A percentile compares a stretch with the other conserved stretches of the same genome.
Evolutionary conservation across 225 moss, liverwort and hornwort species (phyloP).

Genomic region (Anthoceros angustus): DNA sequence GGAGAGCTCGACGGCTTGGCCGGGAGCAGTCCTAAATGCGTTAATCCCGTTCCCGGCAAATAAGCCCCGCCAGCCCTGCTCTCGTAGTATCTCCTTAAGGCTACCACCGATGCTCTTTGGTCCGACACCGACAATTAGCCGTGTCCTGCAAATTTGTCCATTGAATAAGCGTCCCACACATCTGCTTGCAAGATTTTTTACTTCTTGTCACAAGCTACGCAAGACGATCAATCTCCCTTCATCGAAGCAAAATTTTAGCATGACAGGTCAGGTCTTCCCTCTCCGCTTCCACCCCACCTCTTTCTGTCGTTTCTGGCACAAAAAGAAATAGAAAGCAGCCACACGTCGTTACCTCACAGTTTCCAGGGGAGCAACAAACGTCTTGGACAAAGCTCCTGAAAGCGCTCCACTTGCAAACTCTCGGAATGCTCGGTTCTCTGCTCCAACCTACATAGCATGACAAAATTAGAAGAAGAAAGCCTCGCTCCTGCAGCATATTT

Average conservation of each 20-base stretch:
- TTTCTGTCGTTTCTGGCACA: background rate
- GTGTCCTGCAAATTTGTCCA: slow-evolving; percentile 15
- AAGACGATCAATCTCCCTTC: background rate
- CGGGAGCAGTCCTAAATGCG: slow-evolving; percentile 21
- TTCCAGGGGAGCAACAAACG: slow-evolving; percentile 26
- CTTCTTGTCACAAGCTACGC: background rate
- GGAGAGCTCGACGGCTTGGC: slow-evolving; percentile 31
- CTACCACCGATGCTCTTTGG: slow-evolving; percentile 28
- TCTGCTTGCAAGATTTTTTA: background rate
- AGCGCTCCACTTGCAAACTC: slow-evolving; percentile 30
- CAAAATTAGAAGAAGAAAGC: background rate
- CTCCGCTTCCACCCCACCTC: background rate
- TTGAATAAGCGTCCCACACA: background rate
- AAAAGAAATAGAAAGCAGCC: background rate
- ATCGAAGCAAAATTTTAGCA: no score
- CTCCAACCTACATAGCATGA: slow-evolving; percentile 12
- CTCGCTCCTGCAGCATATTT: background rate
- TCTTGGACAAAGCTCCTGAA: slow-evolving; percentile 25
- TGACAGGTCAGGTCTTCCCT: background rate
- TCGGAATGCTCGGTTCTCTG: slow-evolving; percentile 20
- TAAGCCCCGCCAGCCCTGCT: slow-evolving; percentile 24
- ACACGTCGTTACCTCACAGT: slow-evolving; percentile 21
- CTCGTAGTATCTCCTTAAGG: slow-evolving; percentile 15
- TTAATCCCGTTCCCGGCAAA: slow-evolving; percentile 32
- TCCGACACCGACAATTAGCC: slow-evolving; percentile 29